These are phyloP conservation scores for Pythium sp. DNA, from an alignment of 352 stramenopile species.

Conservation along the genomic window DNA sequence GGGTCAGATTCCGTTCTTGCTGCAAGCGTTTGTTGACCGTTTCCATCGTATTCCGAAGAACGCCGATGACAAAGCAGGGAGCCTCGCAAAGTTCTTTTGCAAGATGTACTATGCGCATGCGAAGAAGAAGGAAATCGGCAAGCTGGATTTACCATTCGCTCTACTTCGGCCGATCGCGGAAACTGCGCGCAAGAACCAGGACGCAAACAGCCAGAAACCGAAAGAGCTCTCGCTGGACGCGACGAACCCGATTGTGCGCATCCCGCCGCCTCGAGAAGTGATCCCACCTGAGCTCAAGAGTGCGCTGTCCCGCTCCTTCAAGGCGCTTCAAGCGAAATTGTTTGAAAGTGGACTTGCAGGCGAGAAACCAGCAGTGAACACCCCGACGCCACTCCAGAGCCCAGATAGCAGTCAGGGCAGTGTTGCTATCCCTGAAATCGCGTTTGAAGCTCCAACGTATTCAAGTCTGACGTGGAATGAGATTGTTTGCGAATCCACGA, in stretches of 20 bases:
- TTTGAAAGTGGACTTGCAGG: constrained; percentile 48
- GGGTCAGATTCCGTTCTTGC: constrained; percentile 73
- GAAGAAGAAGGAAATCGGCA: constrained; percentile 80
- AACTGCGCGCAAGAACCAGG: constrained; percentile 80
- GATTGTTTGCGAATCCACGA: constrained; percentile 54
- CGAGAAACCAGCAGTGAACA: constrained; percentile 36
- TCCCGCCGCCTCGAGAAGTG: constrained; percentile 64
- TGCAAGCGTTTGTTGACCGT: constrained; percentile 83
- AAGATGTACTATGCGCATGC: constrained; percentile 83
- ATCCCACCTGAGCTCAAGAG: constrained; percentile 72
- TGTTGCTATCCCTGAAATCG: constrained; percentile 21
- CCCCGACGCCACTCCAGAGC: constrained; percentile 59
- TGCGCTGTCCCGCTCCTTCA: constrained; percentile 67
- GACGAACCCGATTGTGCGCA: constrained; percentile 74
- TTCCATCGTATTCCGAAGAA: constrained; percentile 68
- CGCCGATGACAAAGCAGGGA: constrained; percentile 70
- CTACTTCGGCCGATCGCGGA: constrained; percentile 73
- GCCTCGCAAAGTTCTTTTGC: constrained; percentile 79
- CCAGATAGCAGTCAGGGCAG: constrained; percentile 54
- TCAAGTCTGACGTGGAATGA: constrained; percentile 70
- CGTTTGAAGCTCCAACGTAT: constrained; percentile 54
- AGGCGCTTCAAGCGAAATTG: constrained; percentile 62
- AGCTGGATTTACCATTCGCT: constrained; percentile 68
- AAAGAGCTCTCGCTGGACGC: constrained; percentile 74
- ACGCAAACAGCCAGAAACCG: constrained; percentile 58